Base-by-base conservation (phyloP, 805 yeast genomes). In the Saccharomycopsis schoenii region DNA sequence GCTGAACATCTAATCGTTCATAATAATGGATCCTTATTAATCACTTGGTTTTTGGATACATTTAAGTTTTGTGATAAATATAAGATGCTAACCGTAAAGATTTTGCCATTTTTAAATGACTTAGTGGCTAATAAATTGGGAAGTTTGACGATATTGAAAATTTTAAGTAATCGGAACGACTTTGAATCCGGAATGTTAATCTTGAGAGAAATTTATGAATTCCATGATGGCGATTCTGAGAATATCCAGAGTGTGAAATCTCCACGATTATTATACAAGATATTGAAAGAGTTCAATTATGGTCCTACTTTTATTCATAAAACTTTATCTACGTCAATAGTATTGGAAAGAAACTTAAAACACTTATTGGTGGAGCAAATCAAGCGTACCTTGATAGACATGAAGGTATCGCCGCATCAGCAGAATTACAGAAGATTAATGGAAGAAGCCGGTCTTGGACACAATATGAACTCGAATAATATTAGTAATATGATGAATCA, bases 21-120 rank as follows among this genome's bases (percentile, higher is more conserved):
- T 71, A 81, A 85, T 64, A 94, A 94, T 71, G 97, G 98, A 25
- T 86, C 96, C 1, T 76, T 94, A 65, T 78, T 94, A 66, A 81
- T 94, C 60, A 90, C 97, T 1, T 94, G 99, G 99, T 87, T 88
- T 68, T 79, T 94, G 69, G 99, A 94, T 70, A 89, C 97, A 0
- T 87, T 88, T 66, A 78, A 78, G 9, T 69, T 84, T 52, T 84
- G 85, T 47, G 80, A 83, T 67, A 81, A 93, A 67, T 88, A 85
- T 71, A 73, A 76, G 34, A 75, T 89, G 19, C 75, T 94, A 56
- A 84, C 90, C 1, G 80, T 82, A 37, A 78, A 80, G 68, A 74
- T 90, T 60, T 68, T 83, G 55, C 85, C 89, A 0, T 78, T 83
- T 66, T 77, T 91, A 67, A 82, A 78, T 12, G 79, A 76, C 43